Base-by-base conservation (phyloP, 1,139 yeast species). In the Petasospora rhodanensis region DNA sequence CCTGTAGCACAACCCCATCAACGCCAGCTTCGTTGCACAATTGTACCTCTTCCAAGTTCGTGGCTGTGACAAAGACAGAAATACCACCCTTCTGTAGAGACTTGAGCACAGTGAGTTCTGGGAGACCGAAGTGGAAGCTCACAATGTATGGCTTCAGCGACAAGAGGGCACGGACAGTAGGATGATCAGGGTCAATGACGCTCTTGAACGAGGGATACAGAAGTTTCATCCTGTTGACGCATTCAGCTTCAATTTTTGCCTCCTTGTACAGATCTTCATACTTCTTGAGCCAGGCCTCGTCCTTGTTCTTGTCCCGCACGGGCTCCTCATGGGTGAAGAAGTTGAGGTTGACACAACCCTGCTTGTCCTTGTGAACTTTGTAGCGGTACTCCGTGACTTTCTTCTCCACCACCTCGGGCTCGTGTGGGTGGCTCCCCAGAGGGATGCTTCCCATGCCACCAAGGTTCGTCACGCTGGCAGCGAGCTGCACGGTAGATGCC, bases 111-210 rank as follows among this genome's bases (percentile, higher is more conserved):
- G 36, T 24, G 7, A 15, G 17, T 0, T 57, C 34, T 1, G 76
- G 74, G 10, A 55, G 28, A 2, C 77, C 78, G 41, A 72, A 71
- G 52, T 70, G 76, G 54, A 72, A 71, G 42, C 74, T 69, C 2
- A 68, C 60, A 12, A 69, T 51, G 15, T 51, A 44, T 5, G 73
- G 73, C 10, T 41, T 47, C 14, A 42, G 31, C 17, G 43, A 33
- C 6, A 40, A 27, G 10, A 58, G 22, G 5, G 41, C 18, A 25
- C 41, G 17, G 2, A 46, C 32, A 3, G 46, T 41, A 3, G 39
- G 32, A 24, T 47, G 46, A 4, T 29, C 5, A 2, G 29, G 30
- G 7, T 37, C 40, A 32, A 59, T 64, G 16, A 62, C 51, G 5
- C 35, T 23, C 23, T 52, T 56, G 38, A 69, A 65, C 4, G 73